Conservation (phyloP, 441 rosid species). For the Hura crepitans region DNA sequence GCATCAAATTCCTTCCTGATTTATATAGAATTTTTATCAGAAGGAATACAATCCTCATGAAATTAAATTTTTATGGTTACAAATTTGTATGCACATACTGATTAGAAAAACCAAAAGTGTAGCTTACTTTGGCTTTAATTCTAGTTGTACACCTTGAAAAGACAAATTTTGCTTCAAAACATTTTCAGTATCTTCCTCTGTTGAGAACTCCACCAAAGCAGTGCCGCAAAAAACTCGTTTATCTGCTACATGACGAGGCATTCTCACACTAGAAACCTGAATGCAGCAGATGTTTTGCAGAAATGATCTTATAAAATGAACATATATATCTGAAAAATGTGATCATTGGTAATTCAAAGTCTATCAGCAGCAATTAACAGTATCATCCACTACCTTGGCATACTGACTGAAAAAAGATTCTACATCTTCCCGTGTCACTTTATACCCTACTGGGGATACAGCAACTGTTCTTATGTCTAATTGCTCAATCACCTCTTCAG, state of each 20-base stretch:
- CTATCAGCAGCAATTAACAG: not conserved
- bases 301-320: not conserved
- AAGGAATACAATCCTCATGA: not conserved
- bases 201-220: slow-evolving; percentile 75
- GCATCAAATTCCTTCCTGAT: slow-evolving; percentile 70
- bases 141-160: slow-evolving; percentile 62
- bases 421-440: slow-evolving; percentile 59
- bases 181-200: slow-evolving; percentile 64
- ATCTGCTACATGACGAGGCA: slow-evolving; percentile 79
- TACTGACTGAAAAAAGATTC: slow-evolving; percentile 57
- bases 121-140: slow-evolving; percentile 69
- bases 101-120: slow-evolving; percentile 5
- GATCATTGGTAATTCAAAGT: not conserved
- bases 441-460: slow-evolving; percentile 58
- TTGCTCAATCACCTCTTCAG: slow-evolving; percentile 66
- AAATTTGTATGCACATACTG: not conserved
- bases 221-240: slow-evolving; percentile 60
- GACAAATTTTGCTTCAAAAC: slow-evolving; percentile 49
- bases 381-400: slow-evolving; percentile 49
- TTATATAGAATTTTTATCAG: slow-evolving; percentile 9
- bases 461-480: slow-evolving; percentile 64
- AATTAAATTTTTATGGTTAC: not conserved
- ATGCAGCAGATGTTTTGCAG: slow-evolving; percentile 2
- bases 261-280: slow-evolving; percentile 84
- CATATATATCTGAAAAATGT: not conserved